These are phyloP conservation scores for Saussurea involucrata DNA, from an alignment of 129 eudicot genomes.

Conservation along the genomic window DNA sequence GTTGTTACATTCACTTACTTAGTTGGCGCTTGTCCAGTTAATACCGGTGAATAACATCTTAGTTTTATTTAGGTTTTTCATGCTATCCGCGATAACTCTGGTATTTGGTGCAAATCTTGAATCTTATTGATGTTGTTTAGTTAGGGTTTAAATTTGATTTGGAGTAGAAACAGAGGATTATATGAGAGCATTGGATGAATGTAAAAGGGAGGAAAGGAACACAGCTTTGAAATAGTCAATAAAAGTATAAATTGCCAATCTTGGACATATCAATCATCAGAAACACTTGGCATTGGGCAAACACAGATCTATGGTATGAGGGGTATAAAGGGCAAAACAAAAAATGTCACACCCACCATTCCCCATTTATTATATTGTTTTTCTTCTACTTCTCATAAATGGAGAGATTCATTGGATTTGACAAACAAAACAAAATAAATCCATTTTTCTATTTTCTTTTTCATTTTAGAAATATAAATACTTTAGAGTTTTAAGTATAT, in stretches of 20 bases:
- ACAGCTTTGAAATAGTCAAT: slow-evolving; percentile 17
- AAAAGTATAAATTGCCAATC: slow-evolving; percentile 5
- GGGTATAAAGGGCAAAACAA: slow-evolving; percentile 11
- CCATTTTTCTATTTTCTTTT: not conserved
- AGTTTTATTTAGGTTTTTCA: not conserved
- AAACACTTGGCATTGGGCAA: slow-evolving; percentile 17
- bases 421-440: slow-evolving; percentile 6
- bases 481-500: not conserved
- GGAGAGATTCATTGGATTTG: slow-evolving; percentile 19
- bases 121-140: not conserved
- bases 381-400: not conserved
- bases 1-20: no score
- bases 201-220: slow-evolving; percentile 4
- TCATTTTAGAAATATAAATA: not conserved
- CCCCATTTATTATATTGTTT: not conserved
- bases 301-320: not conserved
- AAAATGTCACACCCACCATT: not conserved
- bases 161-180: not conserved
- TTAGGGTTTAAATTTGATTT: not conserved
- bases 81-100: not conserved
- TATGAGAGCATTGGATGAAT: not conserved
- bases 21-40: no score
- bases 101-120: not conserved
- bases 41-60: not conserved
- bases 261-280: not conserved